Evolutionary conservation across 352 stramenopile species (phyloP).

Genomic region (Phytophthora pisi): DNA sequence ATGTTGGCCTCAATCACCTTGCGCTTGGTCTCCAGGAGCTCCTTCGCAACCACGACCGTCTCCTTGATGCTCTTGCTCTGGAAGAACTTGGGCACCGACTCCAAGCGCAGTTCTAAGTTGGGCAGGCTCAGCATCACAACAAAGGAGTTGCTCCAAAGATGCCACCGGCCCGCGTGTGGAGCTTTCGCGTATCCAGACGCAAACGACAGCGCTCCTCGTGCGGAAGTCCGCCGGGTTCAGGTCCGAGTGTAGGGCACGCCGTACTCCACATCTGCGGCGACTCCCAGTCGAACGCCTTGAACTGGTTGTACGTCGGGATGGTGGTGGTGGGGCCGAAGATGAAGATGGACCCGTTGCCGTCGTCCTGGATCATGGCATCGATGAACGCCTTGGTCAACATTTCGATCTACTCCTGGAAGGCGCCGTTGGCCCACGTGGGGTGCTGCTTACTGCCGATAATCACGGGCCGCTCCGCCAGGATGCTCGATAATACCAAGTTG

Average conservation of each 20-base stretch:
- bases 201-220: constrained; percentile 34
- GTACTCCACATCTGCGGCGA: constrained; percentile 36
- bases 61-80: constrained; percentile 30
- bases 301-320: constrained; percentile 39
- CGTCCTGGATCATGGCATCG: constrained; percentile 37
- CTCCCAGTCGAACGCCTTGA: constrained; percentile 38
- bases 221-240: constrained; percentile 34
- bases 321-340: constrained; percentile 20
- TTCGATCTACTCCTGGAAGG: constrained; percentile 39
- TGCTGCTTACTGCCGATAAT: constrained; percentile 36
- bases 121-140: constrained; percentile 39
- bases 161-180: constrained; percentile 31
- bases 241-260: constrained; percentile 36
- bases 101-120: constrained; percentile 28
- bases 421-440: constrained; percentile 29
- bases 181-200: constrained; percentile 34
- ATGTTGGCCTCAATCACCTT: constrained; percentile 36
- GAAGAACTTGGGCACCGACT: constrained; percentile 33
- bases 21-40: too few relatives aligned
- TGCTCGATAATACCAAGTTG: constrained; percentile 28
- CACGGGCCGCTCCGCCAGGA: constrained; percentile 25
- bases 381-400: constrained; percentile 39
- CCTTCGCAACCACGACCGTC: constrained; percentile 32
- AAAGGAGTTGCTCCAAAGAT: constrained; percentile 36
- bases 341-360: constrained; percentile 40